phyloP scores from a whole-genome alignment of 176 grass and related monocot species.

The Guadua angustifolia region DNA sequence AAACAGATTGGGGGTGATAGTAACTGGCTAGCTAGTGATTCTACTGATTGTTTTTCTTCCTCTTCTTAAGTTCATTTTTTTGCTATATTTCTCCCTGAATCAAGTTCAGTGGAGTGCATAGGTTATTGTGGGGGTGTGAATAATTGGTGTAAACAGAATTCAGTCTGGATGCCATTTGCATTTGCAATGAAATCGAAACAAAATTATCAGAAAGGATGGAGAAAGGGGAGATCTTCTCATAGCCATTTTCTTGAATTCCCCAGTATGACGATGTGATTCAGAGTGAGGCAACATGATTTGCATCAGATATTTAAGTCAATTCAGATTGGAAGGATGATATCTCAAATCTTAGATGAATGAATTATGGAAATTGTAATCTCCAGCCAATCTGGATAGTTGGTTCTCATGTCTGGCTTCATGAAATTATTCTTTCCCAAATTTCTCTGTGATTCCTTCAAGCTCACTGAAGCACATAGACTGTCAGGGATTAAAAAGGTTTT shows the following conservation, averaged over 20 bases:
- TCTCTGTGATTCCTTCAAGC: not conserved
- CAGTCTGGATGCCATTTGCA: constrained; percentile 25
- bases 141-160: constrained; percentile 29
- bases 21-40: constrained; percentile 29
- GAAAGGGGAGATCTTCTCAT: too few species aligned
- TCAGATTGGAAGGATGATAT: not conserved
- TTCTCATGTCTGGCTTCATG: not conserved
- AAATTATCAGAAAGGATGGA: not conserved
- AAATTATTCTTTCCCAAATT: too few species aligned
- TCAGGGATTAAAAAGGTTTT: not conserved
- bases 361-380: not conserved
- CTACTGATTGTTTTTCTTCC: not conserved
- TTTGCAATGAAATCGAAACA: not conserved
- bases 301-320: too few species aligned
- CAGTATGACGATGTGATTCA: not conserved
- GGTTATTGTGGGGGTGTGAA: not conserved
- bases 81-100: constrained; percentile 41
- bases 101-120: constrained; percentile 49
- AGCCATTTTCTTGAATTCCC: not conserved
- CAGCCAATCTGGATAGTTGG: not conserved
- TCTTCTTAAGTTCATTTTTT: not conserved
- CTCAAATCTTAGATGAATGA: not conserved
- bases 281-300: not conserved
- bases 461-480: not conserved
- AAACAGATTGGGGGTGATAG: not conserved